Conservation (phyloP, 2,329 filamentous ascomycete species). For the Metarhizium rileyi region DNA sequence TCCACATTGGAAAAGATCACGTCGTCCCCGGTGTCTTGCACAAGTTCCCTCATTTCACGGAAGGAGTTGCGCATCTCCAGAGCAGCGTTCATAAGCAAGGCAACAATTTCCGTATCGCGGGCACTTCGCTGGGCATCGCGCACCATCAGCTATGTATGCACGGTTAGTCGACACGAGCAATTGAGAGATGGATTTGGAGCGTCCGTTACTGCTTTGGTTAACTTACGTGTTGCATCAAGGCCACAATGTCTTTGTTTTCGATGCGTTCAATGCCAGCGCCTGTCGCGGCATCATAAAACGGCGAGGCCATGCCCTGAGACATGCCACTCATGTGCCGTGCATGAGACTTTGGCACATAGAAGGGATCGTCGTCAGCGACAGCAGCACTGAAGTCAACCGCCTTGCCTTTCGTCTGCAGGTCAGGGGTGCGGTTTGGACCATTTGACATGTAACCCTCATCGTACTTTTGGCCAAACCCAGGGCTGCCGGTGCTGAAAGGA, state of each 20-base stretch:
- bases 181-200: too few species aligned
- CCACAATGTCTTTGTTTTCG: conserved; percentile 92
- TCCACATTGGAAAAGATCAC: conserved; percentile 81
- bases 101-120: conserved; percentile 89
- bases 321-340: conserved; percentile 71
- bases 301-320: conserved; percentile 83
- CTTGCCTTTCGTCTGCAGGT: conserved; percentile 43
- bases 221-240: conserved; percentile 88
- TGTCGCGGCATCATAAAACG: conserved; percentile 81
- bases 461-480: conserved; percentile 47
- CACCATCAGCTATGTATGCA: conserved; percentile 67
- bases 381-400: conserved; percentile 42
- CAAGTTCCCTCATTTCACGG: conserved; percentile 86
- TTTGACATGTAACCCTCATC: conserved; percentile 92
- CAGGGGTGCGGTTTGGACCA: conserved; percentile 46
- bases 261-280: conserved; percentile 85
- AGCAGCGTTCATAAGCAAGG: conserved; percentile 85
- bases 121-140: conserved; percentile 94
- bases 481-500: conserved; percentile 45
- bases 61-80: conserved; percentile 97
- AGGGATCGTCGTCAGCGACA: conserved; percentile 50
- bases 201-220: too few species aligned
- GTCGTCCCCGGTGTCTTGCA: conserved; percentile 75
- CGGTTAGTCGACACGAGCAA: conserved; percentile 21
- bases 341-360: conserved; percentile 48